Evolutionary conservation across 1,284 basidiomycete genomes (phyloP).

Genomic region (Trametes hirsuta): DNA sequence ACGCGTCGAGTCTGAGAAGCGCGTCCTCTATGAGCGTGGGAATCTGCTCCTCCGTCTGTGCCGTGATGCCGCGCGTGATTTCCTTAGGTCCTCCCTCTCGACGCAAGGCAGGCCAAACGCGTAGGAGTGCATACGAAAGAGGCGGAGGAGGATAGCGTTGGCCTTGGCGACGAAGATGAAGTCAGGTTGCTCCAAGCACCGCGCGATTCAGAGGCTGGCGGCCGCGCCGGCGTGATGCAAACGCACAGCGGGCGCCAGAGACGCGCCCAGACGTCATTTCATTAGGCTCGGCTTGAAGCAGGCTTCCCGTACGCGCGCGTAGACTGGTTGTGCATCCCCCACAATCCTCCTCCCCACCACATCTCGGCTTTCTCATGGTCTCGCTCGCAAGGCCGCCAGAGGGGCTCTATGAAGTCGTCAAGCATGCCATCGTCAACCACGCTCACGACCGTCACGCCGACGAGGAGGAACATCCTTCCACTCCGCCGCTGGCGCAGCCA

Average conservation of each 20-base stretch:
- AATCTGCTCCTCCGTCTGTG: background rate
- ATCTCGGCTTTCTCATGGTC: slow-evolving; percentile 24
- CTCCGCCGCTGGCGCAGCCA: slow-evolving; percentile 22
- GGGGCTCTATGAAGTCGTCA: slow-evolving; percentile 28
- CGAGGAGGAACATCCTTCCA: slow-evolving; percentile 24
- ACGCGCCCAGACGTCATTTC: slow-evolving; percentile 13
- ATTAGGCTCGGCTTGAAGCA: background rate
- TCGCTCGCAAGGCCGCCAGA: slow-evolving; percentile 31
- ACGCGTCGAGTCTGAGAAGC: too few relatives aligned
- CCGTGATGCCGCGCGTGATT: background rate
- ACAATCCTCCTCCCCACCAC: background rate
- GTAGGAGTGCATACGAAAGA: too few relatives aligned
- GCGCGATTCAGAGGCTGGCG: background rate
- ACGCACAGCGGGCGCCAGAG: background rate
- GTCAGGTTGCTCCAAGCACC: background rate
- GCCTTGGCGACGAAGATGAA: too few relatives aligned
- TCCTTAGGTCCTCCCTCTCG: background rate
- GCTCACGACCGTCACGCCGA: slow-evolving; percentile 9
- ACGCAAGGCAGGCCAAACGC: background rate
- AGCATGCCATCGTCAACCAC: slow-evolving; percentile 22
- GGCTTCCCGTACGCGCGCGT: too few relatives aligned
- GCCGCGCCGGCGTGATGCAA: background rate
- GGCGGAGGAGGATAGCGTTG: too few relatives aligned
- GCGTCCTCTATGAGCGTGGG: background rate
- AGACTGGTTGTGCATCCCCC: background rate